Evolutionary conservation across 164 flowering plant species (phyloP), one percentile per base, ranked within the genome.

Genomic region (Magnolia changhungtana): DNA sequence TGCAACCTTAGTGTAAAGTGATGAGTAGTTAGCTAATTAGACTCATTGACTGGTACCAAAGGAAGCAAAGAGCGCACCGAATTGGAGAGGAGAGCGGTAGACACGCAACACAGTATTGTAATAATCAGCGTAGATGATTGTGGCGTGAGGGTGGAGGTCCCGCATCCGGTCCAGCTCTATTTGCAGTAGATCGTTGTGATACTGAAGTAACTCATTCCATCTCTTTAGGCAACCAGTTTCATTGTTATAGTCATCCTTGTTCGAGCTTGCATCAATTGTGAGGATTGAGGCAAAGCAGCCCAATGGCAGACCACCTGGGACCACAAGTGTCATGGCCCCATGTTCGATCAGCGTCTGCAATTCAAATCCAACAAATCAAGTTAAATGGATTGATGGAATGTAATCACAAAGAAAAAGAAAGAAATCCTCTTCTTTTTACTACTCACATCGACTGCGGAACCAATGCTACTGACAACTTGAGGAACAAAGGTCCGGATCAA

Each of bases 121-220:
- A 74, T 87, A 88, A 72, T 89, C 94, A 1, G 87, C 90, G 75
- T 89, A 90, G 18, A 86, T 78, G 77, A 89, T 88, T 20, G 70
- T 86, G 1, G 83, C 82, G 37, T 82, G 82, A 0, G 91, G 90
- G 63, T 89, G 78, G 21, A 74, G 77, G 7, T 16, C 27, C 69
- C 90, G 81, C 37, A 88, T 70, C n/a, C 63, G 73, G 7, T 81
- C 77, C 72, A 87, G 66, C 2, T 75, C 89, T 4, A 29, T 51
- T 50, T 86, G 74, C 14, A 90, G 88, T 67, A 77, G 77, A 24
- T 66, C 69, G 71, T 89, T 90, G 78, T 90, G 90, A 51, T 81
- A 84, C 80, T 75, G 59, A 0, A 89, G 45, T 71, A 90, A 85
- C 4, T 64, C 76, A 69, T 90, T 90, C 70, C 59, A 82, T 0